Evolutionary conservation across 805 yeast species (phyloP).

Genomic region (Kluyveromyces aestuarii): DNA sequence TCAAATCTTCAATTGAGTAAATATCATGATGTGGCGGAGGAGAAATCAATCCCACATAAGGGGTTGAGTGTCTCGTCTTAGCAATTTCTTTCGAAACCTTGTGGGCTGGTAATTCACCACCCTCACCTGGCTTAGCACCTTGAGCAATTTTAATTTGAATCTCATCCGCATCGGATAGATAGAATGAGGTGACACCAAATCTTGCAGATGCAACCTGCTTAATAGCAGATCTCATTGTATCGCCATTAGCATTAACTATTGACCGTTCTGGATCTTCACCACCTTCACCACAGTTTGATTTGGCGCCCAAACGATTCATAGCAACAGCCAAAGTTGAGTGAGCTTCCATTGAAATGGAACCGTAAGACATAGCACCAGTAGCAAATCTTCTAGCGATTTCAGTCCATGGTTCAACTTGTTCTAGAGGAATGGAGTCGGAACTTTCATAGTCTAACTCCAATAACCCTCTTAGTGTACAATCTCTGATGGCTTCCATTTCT

Average conservation of each 20-base stretch:
- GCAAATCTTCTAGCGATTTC: constrained; percentile 95
- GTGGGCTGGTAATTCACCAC: constrained; percentile 96
- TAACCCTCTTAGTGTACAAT: constrained; percentile 90
- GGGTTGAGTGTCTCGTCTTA: constrained; percentile 91
- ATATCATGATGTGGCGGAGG: constrained; percentile 99
- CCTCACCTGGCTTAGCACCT: constrained; percentile 99
- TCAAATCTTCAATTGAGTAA: constrained; percentile 94
- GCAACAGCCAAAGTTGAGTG: constrained; percentile 97
- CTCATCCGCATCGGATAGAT: constrained; percentile 93
- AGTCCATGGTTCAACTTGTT: constrained; percentile 99
- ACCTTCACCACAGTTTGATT: constrained; percentile 98
- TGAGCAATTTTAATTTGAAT: constrained; percentile 98
- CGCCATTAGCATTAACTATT: constrained; percentile 72
- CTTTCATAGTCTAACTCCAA: constrained; percentile 78
- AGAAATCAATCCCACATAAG: constrained; percentile 92
- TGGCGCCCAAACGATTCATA: constrained; percentile 96
- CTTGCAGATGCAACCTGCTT: constrained; percentile 97
- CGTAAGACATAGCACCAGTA: constrained; percentile 99
- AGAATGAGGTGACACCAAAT: constrained; percentile 94
- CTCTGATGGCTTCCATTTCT: constrained; percentile 84
- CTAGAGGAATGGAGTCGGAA: constrained; percentile 76
- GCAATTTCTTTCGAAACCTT: constrained; percentile 86
- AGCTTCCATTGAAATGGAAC: constrained; percentile 97
- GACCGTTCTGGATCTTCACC: constrained; percentile 97
- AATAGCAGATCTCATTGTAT: constrained; percentile 97